Evolutionary conservation across 106 monocot species (phyloP).

Genomic region (Alisma plantagoaquatica): DNA sequence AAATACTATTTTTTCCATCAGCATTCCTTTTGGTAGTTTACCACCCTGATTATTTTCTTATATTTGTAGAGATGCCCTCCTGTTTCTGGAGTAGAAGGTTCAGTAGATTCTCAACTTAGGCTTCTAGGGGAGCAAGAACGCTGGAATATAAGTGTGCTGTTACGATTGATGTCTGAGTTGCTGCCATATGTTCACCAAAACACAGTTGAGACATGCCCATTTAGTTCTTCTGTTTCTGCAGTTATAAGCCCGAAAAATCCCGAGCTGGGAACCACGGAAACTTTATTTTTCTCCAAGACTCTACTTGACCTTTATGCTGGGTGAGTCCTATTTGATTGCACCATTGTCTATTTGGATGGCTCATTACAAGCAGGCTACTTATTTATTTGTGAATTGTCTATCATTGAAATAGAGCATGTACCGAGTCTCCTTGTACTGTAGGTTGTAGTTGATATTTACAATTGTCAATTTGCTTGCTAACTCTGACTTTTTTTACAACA

Average conservation of each 20-base stretch:
- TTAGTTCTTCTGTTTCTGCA: conserved; percentile 14
- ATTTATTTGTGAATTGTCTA: neutral
- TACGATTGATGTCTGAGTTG: conserved; percentile 76
- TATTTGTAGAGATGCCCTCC: conserved; percentile 76
- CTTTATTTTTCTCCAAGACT: conserved; percentile 48
- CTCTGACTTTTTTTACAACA: conserved; percentile 4
- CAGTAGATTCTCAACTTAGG: conserved; percentile 77
- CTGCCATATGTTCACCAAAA: conserved; percentile 68
- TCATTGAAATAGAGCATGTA: neutral
- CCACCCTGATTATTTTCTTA: neutral
- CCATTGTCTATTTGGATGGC: neutral
- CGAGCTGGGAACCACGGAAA: conserved; percentile 26
- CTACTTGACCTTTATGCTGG: conserved; percentile 63
- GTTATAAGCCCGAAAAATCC: conserved; percentile 16
- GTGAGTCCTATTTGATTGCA: conserved; percentile 28
- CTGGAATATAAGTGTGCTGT: conserved; percentile 88
- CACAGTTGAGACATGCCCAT: conserved; percentile 75
- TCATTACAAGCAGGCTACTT: neutral
- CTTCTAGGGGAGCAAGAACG: conserved; percentile 87
- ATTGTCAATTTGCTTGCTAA: neutral
- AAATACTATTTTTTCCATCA: neutral
- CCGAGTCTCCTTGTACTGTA: neutral
- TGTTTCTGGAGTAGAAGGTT: conserved; percentile 87
- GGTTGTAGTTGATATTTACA: too few relatives aligned
- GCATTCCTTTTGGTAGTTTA: neutral